Evolutionary conservation across 768 basidiomycete species (phyloP).

Genomic region (Phylloporus sp.): DNA sequence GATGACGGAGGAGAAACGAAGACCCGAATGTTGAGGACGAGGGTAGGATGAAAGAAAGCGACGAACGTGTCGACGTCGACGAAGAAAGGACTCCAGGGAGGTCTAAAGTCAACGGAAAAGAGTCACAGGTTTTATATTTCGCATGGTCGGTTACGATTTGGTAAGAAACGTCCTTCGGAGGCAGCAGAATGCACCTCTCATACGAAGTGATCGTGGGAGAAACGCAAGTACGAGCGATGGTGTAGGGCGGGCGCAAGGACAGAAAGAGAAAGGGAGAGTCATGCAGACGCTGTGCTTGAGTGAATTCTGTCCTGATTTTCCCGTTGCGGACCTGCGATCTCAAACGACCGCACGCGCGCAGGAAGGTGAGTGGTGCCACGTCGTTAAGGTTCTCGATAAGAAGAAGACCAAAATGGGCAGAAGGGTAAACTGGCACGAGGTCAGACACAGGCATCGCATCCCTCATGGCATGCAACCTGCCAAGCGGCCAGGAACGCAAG

Average conservation of each 20-base stretch:
- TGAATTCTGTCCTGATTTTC: slow-evolving; percentile 29
- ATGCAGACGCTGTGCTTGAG: slow-evolving; percentile 22
- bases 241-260: slow-evolving; percentile 2
- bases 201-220: slow-evolving; percentile 36
- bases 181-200: slow-evolving; percentile 23
- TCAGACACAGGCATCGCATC: slow-evolving; percentile 17
- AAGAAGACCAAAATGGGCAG: slow-evolving; percentile 22
- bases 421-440: slow-evolving; percentile 31
- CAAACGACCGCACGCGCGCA: slow-evolving; percentile 14
- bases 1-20: background rate
- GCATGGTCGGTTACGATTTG: slow-evolving; percentile 23
- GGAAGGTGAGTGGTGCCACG: slow-evolving; percentile 21
- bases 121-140: slow-evolving; percentile 27
- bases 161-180: slow-evolving; percentile 30
- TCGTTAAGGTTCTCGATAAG: slow-evolving; percentile 27
- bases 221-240: slow-evolving; percentile 9
- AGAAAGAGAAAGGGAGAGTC: slow-evolving; percentile 2
- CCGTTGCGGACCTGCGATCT: slow-evolving; percentile 20
- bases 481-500: slow-evolving; percentile 19
- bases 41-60: background rate
- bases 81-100: background rate
- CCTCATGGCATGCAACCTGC: slow-evolving; percentile 24
- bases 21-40: background rate
- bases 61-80: background rate
- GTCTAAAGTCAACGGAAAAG: background rate